Percentiles rank a stretch among this genome's conserved stretches.
phyloP scores from a whole-genome alignment of 2,329 filamentous ascomycete genomes.

The Hypoxylon sp. region DNA sequence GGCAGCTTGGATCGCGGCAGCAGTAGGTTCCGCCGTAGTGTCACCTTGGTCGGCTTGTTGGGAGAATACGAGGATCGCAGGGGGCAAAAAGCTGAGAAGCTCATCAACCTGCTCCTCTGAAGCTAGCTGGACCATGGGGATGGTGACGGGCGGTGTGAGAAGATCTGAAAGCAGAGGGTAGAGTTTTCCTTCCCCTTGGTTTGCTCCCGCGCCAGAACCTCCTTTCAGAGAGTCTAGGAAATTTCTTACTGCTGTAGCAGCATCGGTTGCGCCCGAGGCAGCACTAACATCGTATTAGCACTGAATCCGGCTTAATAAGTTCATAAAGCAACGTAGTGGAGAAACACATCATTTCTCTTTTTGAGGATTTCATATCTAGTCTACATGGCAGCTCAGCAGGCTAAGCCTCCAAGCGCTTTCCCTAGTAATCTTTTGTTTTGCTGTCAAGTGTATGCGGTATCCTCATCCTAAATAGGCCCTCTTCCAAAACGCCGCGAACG shows the following conservation, averaged over 20 bases:
- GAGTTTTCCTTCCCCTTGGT: constrained; percentile 68
- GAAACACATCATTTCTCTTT: constrained; percentile 44
- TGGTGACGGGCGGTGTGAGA: constrained; percentile 81
- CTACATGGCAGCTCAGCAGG: constrained; percentile 46
- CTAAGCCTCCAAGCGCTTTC: constrained; percentile 22
- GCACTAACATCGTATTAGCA: constrained; percentile 70
- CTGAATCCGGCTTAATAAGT: constrained; percentile 37
- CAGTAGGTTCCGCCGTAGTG: constrained; percentile 74
- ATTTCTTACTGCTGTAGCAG: constrained; percentile 85
- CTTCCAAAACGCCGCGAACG: constrained; percentile 51
- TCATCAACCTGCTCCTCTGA: constrained; percentile 78
- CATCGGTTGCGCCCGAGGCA: constrained; percentile 73
- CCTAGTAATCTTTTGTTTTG: constrained; percentile 38
- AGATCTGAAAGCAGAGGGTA: constrained; percentile 92
- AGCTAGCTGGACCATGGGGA: constrained; percentile 79
- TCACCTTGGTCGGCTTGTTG: constrained; percentile 74
- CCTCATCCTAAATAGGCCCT: constrained; percentile 29
- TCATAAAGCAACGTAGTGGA: constrained; percentile 22
- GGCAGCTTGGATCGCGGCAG: constrained; percentile 78
- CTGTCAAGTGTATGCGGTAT: constrained; percentile 43
- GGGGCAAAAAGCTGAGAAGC: constrained; percentile 83
- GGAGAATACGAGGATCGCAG: constrained; percentile 81
- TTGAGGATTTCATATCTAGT: constrained; percentile 51
- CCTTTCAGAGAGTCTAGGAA: constrained; percentile 87
- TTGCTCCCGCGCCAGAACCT: constrained; percentile 60